Percentiles rank a stretch among this genome's conserved stretches.
Evolutionary conservation across 345 rosid genomes (phyloP).

Genomic region (Raphanus sativus): DNA sequence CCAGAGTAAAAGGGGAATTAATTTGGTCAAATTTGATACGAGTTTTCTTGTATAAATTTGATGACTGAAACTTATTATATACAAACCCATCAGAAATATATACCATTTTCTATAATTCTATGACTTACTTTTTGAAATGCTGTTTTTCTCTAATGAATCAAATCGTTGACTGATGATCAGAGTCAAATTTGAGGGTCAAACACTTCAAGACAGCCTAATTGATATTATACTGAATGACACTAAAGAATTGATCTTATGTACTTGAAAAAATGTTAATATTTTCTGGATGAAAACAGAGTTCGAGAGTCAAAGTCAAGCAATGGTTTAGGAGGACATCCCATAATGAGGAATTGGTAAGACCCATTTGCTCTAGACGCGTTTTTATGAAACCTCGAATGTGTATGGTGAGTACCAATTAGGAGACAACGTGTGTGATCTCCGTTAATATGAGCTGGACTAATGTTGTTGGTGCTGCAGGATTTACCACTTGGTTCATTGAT

Average conservation of each 20-base stretch:
- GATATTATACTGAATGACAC: neutral
- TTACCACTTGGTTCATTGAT: constrained; percentile 44
- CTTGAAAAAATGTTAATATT: constrained; percentile 35
- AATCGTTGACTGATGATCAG: neutral
- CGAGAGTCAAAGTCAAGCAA: constrained; percentile 55
- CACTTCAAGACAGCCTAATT: constrained; percentile 19
- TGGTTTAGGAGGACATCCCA: constrained; percentile 74
- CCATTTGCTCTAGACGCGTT: constrained; percentile 47
- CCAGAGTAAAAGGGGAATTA: constrained; percentile 7
- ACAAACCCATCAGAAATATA: neutral
- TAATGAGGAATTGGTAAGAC: constrained; percentile 54
- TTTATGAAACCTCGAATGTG: constrained; percentile 62
- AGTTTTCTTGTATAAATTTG: neutral
- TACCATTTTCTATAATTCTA: neutral
- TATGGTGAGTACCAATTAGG: constrained; percentile 42
- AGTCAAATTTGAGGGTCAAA: constrained; percentile 46
- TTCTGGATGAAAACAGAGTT: constrained; percentile 76
- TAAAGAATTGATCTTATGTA: neutral
- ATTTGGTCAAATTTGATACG: constrained; percentile 1
- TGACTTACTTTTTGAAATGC: neutral
- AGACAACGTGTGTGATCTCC: constrained; percentile 26
- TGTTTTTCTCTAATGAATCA: neutral
- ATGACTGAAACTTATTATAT: neutral
- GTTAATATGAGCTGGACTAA: constrained; percentile 71
- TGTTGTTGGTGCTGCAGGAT: constrained; percentile 36